Evolutionary conservation across 306 rosid species (phyloP).

Genomic region (Acacia melanoxylon): DNA sequence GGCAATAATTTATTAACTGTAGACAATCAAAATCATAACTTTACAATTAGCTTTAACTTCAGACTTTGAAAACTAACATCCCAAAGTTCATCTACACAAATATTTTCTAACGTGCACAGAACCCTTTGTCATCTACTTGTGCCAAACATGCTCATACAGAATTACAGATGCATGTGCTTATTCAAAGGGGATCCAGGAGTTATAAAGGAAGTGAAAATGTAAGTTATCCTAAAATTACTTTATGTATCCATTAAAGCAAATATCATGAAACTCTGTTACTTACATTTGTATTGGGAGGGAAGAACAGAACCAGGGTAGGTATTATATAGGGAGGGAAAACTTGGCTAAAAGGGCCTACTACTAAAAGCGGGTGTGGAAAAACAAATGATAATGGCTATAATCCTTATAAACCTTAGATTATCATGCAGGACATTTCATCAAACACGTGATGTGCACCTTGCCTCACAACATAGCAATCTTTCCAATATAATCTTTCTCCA

Average conservation of each 20-base stretch:
- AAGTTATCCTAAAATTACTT: slow-evolving; percentile 1
- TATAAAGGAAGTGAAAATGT: neutral
- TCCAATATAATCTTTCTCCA: no score
- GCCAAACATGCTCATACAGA: neutral
- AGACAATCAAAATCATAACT: neutral
- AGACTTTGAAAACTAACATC: neutral
- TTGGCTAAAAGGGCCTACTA: slow-evolving; percentile 46
- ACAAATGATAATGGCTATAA: slow-evolving; percentile 18
- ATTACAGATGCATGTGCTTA: slow-evolving; percentile 30
- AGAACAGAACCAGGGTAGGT: slow-evolving; percentile 35
- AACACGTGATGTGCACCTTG: no score
- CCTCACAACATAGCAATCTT: no score
- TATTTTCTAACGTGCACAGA: slow-evolving; percentile 36
- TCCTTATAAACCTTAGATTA: slow-evolving; percentile 26
- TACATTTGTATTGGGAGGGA: slow-evolving; percentile 15
- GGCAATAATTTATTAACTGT: neutral
- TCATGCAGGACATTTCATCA: no score
- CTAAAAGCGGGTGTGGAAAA: slow-evolving; percentile 9
- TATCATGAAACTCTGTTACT: slow-evolving; percentile 2
- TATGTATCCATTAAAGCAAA: slow-evolving; percentile 7
- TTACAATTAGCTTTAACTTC: neutral
- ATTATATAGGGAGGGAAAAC: slow-evolving; percentile 62
- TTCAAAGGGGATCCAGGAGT: slow-evolving; percentile 21
- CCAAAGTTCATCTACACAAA: neutral
- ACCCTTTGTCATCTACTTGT: neutral